phyloP scores from a whole-genome alignment of 768 basidiomycete genomes.

The Amanita muscaria region DNA sequence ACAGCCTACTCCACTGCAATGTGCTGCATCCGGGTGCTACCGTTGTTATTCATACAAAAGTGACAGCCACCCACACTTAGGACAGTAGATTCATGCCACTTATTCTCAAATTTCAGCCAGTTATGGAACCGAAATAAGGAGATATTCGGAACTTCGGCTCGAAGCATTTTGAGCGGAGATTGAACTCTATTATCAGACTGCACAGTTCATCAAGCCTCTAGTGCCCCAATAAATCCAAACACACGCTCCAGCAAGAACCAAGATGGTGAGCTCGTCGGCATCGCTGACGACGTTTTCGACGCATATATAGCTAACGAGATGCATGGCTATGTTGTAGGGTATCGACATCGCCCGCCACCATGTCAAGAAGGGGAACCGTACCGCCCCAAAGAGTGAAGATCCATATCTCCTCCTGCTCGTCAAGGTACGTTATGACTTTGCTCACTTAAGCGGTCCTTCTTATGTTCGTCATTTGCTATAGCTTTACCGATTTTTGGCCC shows the following conservation, averaged over 20 bases:
- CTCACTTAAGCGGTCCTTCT: too few relatives aligned
- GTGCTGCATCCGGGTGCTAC: too few relatives aligned
- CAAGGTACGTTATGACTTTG: too few relatives aligned
- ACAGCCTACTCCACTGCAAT: background rate
- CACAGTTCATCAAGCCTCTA: slow-evolving; percentile 63
- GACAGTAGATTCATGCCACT: too few relatives aligned
- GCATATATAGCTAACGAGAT: slow-evolving; percentile 12
- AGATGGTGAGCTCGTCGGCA: slow-evolving; percentile 70
- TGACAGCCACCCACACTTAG: too few relatives aligned
- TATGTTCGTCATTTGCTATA: slow-evolving; percentile 26
- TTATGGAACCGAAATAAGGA: too few relatives aligned
- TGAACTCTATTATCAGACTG: slow-evolving; percentile 38
- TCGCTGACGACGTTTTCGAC: slow-evolving; percentile 15
- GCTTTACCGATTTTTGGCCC: slow-evolving; percentile 98
- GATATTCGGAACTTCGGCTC: background rate
- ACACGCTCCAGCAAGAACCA: slow-evolving; percentile 53
- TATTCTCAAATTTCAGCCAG: too few relatives aligned
- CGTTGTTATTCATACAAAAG: too few relatives aligned
- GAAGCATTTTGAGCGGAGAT: slow-evolving; percentile 31
- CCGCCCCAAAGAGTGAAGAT: slow-evolving; percentile 97
- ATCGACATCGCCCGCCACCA: slow-evolving; percentile 95
- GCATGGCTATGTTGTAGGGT: slow-evolving; percentile 49
- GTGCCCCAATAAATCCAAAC: slow-evolving; percentile 35
- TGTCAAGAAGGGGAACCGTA: slow-evolving; percentile 95
- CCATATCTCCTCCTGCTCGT: slow-evolving; percentile 97